Base-by-base conservation (phyloP, 768 basidiomycete species). In the Nevesoporus exiguus region DNA sequence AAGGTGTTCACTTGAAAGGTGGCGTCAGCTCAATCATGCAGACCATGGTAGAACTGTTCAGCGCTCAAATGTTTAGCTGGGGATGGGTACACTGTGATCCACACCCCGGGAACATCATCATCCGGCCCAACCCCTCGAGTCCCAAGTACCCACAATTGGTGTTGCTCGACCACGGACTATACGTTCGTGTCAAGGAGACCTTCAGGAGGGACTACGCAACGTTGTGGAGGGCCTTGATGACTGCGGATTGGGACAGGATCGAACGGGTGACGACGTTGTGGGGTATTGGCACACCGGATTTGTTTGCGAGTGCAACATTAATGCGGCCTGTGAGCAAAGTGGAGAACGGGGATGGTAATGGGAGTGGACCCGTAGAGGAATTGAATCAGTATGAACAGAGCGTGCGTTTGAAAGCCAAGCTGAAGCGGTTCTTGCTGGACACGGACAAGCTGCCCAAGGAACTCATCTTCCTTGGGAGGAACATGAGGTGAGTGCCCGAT, bases 161-260 rank as follows among this genome's bases (percentile, higher is more conserved):
- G 30, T 76, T 97, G 13, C 82, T 98, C 61, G 95, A 98, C 66
- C 95, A 98, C 66, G 95, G 95, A 1, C 74, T 98, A 11, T 97
- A 96, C 65, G 89, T 95, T 36, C 74, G 76, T 8, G 79, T 93
- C 4, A 69, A 81, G 15, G 80, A 85, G 17, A 67, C 75, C 2
- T 93, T 97, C 67, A 79, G 82, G 57, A 72, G 77, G 30, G 82
- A 95, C 52, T 96, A 94, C 76, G 86, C 88, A 17, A 71, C 75
- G 5, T 73, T 96, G 5, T 94, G 93, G 93, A 78, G 82, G 47
- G 79, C 78, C 17, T 77, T 88, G 62, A 71, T 85, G 19, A 74
- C 76, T 1, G 76, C 77, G 4, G 83, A 88, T 64, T 83, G 79
- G 65, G 68, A 71, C 14, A 72, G 74, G 25, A 77, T 87, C 5